These are phyloP conservation scores for Cyberlindnera amylophila DNA, from an alignment of 805 yeast species.

Conservation along the genomic window DNA sequence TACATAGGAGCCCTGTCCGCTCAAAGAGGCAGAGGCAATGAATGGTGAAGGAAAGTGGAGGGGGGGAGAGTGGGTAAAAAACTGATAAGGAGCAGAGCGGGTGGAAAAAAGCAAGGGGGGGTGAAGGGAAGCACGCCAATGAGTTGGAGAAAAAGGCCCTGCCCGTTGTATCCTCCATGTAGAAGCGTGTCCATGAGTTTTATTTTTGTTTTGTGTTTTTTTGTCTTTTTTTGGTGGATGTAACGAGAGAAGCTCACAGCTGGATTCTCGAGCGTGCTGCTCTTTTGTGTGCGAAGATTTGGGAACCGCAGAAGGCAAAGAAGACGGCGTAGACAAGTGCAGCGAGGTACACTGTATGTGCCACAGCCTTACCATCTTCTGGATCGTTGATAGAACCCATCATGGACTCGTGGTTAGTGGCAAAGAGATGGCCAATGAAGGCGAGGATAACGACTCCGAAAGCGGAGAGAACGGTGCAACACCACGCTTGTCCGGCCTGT, in stretches of 20 bases:
- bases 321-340: constrained; percentile 76
- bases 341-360: constrained; percentile 85
- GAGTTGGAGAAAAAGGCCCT: no score
- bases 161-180: no score
- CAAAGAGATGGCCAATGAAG: constrained; percentile 78
- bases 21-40: no score
- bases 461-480: constrained; percentile 88
- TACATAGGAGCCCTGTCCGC: no score
- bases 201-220: no score
- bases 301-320: constrained; percentile 88
- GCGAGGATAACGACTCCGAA: constrained; percentile 87
- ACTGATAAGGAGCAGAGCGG: no score
- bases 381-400: constrained; percentile 92
- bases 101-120: no score
- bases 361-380: constrained; percentile 89
- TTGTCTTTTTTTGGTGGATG: not conserved
- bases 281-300: constrained; percentile 60
- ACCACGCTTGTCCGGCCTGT: constrained; percentile 85
- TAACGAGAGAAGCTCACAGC: constrained; percentile 5
- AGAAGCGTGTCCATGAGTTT: no score
- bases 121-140: no score
- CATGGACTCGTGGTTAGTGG: constrained; percentile 81
- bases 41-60: no score
- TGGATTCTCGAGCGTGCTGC: constrained; percentile 26
- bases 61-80: no score